Conservation (phyloP, 2,329 filamentous ascomycete species). For the Thermochaetoides dissita region DNA sequence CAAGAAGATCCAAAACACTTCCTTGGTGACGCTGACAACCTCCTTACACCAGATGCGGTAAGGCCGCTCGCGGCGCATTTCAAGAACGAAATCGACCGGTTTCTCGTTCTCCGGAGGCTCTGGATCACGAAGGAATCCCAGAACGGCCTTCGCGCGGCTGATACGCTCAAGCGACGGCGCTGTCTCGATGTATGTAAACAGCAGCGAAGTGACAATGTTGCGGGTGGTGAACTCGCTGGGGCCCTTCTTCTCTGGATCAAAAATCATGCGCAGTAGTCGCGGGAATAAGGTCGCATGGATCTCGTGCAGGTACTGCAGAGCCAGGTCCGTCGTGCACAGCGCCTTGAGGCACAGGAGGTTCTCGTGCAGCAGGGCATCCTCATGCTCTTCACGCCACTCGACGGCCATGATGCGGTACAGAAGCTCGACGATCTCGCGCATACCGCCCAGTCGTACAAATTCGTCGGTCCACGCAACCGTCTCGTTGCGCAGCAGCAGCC, state of each 20-base stretch:
- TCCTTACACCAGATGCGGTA: conserved; percentile 94
- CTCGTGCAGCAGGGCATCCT: conserved; percentile 85
- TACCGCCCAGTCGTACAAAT: conserved; percentile 79
- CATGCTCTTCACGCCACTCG: conserved; percentile 96
- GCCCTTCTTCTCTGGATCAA: conserved; percentile 95
- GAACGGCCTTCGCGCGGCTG: conserved; percentile 55
- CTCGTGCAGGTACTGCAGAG: conserved; percentile 64
- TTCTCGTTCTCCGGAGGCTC: conserved; percentile 59
- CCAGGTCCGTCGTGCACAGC: conserved; percentile 78
- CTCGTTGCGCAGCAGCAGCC: conserved; percentile 80
- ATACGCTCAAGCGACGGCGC: conserved; percentile 48
- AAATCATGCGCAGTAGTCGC: conserved; percentile 73
- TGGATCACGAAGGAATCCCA: conserved; percentile 69
- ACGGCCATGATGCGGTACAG: conserved; percentile 87
- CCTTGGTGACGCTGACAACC: conserved; percentile 81
- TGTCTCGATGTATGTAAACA: conserved; percentile 76
- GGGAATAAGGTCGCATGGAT: conserved; percentile 76
- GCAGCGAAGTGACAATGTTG: conserved; percentile 72
- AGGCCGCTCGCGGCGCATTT: conserved; percentile 74
- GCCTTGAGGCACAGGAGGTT: conserved; percentile 86
- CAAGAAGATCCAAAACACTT: conserved; percentile 98
- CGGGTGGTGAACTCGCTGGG: conserved; percentile 93
- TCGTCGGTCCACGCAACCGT: conserved; percentile 90
- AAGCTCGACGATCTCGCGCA: conserved; percentile 78
- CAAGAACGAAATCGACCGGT: conserved; percentile 72